Evolutionary conservation across 2,329 filamentous ascomycete genomes (phyloP), one percentile per base, ranked within the genome.

Genomic region (Fusarium neocosmosporiellum): DNA sequence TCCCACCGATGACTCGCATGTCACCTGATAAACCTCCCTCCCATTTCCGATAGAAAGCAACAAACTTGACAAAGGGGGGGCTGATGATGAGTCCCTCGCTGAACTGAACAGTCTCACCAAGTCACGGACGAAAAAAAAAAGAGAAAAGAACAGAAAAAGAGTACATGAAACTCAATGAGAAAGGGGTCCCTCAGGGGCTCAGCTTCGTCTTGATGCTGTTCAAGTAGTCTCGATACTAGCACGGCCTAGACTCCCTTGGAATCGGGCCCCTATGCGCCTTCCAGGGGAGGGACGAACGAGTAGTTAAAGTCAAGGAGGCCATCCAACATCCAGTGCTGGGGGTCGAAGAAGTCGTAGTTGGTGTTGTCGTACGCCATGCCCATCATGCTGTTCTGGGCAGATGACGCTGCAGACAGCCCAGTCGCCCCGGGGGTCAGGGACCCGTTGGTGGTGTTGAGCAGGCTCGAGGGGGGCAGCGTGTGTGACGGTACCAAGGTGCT

Each of bases 291-390:
- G 39, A 87, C 85, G 76, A 89, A 92, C 13, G 86, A 88, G 78
- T 92, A 95, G 72, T 93, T 94, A 79, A 96, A 93, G 79, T 95
- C 93, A 68, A 96, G 86, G 36, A 96, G 86, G 16, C 94, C 94
- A 80, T 98, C 95, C 68, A 98, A 85, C 86, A 97, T 94, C 95
- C 95, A 98, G 81, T 96, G 94, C 77, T 98, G 88, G 1, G 95
- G 94, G 82, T 98, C 95, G 78, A 97, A 98, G 70, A 97, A 94
- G 80, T 97, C 94, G 81, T 95, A 95, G 76, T 91, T 92, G 11
- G 90, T 89, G 63, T 93, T 88, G 73, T 89, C 87, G 71, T 93
- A 92, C 74, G 87, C 86, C 70, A 89, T 81, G 33, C 84, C 81
- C 59, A 89, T 83, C 78, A 89, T 84, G 76, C 82, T 84, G 72